Conservation (phyloP, 2,329 filamentous ascomycete species). For the Aquanectria penicillioides region DNA sequence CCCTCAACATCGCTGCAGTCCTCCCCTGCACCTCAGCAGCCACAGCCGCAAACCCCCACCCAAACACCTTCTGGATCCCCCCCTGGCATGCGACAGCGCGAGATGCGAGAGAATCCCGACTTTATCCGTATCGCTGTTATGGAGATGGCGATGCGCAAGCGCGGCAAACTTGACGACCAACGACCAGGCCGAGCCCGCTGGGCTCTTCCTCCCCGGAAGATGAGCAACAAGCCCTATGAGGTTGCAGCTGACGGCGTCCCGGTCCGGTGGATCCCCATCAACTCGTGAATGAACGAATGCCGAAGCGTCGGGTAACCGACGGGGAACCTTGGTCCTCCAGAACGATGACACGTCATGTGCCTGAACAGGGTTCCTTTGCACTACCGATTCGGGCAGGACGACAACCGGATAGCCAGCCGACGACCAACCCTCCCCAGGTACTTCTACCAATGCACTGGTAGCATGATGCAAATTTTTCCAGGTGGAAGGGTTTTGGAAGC, state of each 20-base stretch:
- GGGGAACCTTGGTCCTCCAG: neutral
- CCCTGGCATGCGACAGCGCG: slow-evolving; percentile 67
- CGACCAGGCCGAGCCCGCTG: slow-evolving; percentile 74
- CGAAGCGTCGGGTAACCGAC: slow-evolving; percentile 16
- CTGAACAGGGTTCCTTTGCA: slow-evolving; percentile 40
- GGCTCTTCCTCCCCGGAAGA: slow-evolving; percentile 73
- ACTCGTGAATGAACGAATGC: slow-evolving; percentile 30
- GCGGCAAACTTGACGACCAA: slow-evolving; percentile 72
- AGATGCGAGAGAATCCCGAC: slow-evolving; percentile 76
- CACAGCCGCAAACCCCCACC: slow-evolving; percentile 46
- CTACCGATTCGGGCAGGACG: slow-evolving; percentile 36
- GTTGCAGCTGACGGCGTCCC: slow-evolving; percentile 68
- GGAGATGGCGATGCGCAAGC: slow-evolving; percentile 77
- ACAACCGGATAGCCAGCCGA: slow-evolving; percentile 26
- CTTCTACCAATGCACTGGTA: slow-evolving; percentile 38
- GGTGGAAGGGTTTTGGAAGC: slow-evolving; percentile 42
- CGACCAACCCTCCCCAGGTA: slow-evolving; percentile 19
- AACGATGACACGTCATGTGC: slow-evolving; percentile 40
- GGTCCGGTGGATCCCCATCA: slow-evolving; percentile 63
- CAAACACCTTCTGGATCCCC: slow-evolving; percentile 49
- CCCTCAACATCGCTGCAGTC: slow-evolving; percentile 45
- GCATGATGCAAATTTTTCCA: slow-evolving; percentile 42
- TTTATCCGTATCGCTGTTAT: slow-evolving; percentile 77
- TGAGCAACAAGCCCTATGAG: slow-evolving; percentile 62
- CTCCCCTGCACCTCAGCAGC: slow-evolving; percentile 42